Evolutionary conservation across 768 basidiomycete species (phyloP), one percentile per base, ranked within the genome.

Genomic region (Coprinopsis strossmayeri): DNA sequence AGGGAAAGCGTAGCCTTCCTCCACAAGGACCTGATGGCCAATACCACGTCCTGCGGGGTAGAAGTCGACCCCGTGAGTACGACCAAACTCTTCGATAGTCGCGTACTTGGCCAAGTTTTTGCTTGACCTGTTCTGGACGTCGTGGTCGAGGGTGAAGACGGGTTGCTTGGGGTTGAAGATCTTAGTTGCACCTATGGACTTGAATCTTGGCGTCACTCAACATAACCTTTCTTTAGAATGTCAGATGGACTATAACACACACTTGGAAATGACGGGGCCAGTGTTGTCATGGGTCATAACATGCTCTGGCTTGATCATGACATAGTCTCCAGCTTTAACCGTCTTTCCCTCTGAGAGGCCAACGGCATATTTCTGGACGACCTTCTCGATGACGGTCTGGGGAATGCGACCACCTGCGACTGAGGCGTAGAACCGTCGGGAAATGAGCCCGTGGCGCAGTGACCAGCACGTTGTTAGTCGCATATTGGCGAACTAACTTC

Each of bases 231-330:
- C 30, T 32, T 15, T 7, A 32, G 15, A 7, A 32, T 15, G n/a
- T 32, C 9, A 32, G 15, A 7, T 32, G 30, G 15, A 32, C n/a
- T 28, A 32, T 17, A 30, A 46, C 21, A 72, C 86, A 61, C 61
- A 93, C 93, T 98, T 99, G 62, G 88, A 84, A 52, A 99, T 95
- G 54, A 99, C 94, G 5, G 96, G 95, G 0, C 93, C 96, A 11
- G 96, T 99, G 63, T 98, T 98, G 61, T 99, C 96, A 55, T 94
- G 92, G 9, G 91, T 94, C 91, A 94, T 94, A 57, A 97, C 93
- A 78, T 98, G 92, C 63, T 97, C 86, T 20, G 96, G 96, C 34
- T 82, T 81, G 69, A 99, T 96, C 94, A 97, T 99, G 32, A 98
- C 93, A 82, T 98, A 98, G 82, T 99, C 96, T 12, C 95, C 96